Evolutionary conservation across 305 asterid species (phyloP), one percentile per base, ranked within the genome.

Genomic region (Petunia hybrid): DNA sequence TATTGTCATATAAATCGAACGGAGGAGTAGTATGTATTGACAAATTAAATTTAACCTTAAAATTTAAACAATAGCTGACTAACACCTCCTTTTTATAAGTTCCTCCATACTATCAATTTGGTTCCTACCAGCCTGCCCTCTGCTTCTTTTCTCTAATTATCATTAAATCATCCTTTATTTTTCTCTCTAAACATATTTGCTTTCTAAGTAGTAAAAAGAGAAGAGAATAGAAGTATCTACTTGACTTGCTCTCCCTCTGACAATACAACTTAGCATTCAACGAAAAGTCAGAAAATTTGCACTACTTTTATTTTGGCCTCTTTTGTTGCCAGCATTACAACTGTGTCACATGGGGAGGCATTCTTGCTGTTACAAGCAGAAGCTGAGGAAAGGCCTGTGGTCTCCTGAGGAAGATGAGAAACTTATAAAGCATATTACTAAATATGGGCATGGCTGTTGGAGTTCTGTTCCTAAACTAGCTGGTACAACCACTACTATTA

Each of bases 381-480:
- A 93, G 89, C 79, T 92, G 38, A 89, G 97, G 82, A 94, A 94
- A 86, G 98, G 98, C 39, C 94, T 94, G 51, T 94, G 97, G 97
- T 94, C 97, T 9, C 97, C 97, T 1, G 95, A 93, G 41, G 97
- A 92, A 88, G 97, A 93, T 85, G 97, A 91, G 66, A 91, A 94
- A 59, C 95, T 92, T 45, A 88, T 89, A 8, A 91, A 90, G 56
- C 97, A 94, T 89, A 92, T 92, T 31, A 91, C 95, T 1, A 88
- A 80, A 55, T 89, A 80, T 77, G 98, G 98, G 64, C 97, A 94
- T 77, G 98, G 98, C 64, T 94, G 98, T 80, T 94, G 98, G 98
- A 94, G 98, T 81, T 94, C 98, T 38, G 98, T 94, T 76, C 98
- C 98, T 3, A 94, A 94, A 82, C 87, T 93, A 16, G 95, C 98